Evolutionary conservation across 495 filamentous ascomycete genomes (phyloP), one percentile per base, ranked within the genome.

Genomic region (Geoglossum glabrum): DNA sequence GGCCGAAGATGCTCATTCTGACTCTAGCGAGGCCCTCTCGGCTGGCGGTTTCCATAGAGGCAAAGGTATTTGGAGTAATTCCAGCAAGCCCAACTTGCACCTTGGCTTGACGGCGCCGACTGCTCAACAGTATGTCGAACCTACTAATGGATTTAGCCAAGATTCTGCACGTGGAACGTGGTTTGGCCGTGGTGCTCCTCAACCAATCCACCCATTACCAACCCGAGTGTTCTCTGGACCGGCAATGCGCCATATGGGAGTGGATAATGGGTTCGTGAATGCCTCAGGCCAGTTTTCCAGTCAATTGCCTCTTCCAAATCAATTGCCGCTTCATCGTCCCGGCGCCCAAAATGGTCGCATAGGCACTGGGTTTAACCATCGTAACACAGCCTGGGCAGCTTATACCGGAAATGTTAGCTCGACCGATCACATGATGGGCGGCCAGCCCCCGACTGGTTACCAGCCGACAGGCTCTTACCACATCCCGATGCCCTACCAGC

Each of bases 21-120:
- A 56, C 6, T 26, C 31, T 45, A 56, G 54, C 13, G 54, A 56
- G 19, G 38, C 54, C 11, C 54, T 56, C 31, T 56, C 54, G 9
- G 54, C 54, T 56, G 54, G 54, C 4, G 54, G 25, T 40, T 81
- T 79, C 65, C 81, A 74, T 65, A 76, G 78, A 60, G 62, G 75
- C 61, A 76, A 79, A 52, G 80, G 74, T 50, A 78, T 83, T 61
- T 90, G 85, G 85, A 72, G 69, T 23, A 65, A 70, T 28, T 64
- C 68, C 27, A 60, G 63, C 17, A 68, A 70, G 56, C 62, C 66
- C 25, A 52, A 59, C 34, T 66, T 69, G 52, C 61, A 49, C 33
- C 38, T 56, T 19, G 64, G 57, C 50, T 55, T 57, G 13, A 58
- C 45, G 34, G 27, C 33, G 27, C 54, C 61, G n/a, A 36, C 28